Conservation (phyloP, 495 filamentous ascomycete genomes). For the Penicillium pancosmium region DNA sequence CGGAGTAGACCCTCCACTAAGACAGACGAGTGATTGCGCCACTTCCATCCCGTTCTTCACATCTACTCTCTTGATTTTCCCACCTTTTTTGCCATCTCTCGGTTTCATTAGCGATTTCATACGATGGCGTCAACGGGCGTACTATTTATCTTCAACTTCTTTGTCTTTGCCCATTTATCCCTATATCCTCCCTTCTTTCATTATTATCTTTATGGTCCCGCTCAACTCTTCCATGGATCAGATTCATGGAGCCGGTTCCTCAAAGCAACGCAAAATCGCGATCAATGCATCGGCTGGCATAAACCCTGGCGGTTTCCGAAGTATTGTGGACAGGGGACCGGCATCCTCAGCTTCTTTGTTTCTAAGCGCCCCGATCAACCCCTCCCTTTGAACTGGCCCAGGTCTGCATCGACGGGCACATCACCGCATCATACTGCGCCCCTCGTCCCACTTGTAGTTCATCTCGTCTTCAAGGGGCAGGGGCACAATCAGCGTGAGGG, state of each 20-base stretch:
- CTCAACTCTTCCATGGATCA: neutral
- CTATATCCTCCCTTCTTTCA: slow-evolving; percentile 5
- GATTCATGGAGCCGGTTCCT: slow-evolving; percentile 6
- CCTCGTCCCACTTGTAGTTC: neutral
- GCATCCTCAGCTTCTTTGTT: neutral
- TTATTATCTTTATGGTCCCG: neutral
- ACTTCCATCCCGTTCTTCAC: neutral
- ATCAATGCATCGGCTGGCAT: slow-evolving; percentile 16
- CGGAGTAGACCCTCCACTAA: slow-evolving; percentile 13
- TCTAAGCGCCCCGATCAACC: slow-evolving; percentile 7
- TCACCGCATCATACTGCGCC: neutral
- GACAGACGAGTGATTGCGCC: too few relatives aligned
- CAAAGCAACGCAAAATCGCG: slow-evolving; percentile 6
- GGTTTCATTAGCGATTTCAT: slow-evolving; percentile 32
- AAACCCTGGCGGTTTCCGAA: slow-evolving; percentile 18
- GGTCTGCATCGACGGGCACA: slow-evolving; percentile 16
- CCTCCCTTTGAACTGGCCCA: slow-evolving; percentile 19
- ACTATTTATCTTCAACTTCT: too few relatives aligned
- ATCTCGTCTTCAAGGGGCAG: slow-evolving; percentile 7
- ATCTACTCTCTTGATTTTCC: slow-evolving; percentile 2
- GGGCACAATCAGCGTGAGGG: neutral
- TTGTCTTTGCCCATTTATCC: neutral
- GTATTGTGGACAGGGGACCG: slow-evolving; percentile 15
- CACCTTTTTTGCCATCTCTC: slow-evolving; percentile 8
- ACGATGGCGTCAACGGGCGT: slow-evolving; percentile 25